Evolutionary conservation across 148 eudicot genomes (phyloP).

Genomic region (Cornus controversa): DNA sequence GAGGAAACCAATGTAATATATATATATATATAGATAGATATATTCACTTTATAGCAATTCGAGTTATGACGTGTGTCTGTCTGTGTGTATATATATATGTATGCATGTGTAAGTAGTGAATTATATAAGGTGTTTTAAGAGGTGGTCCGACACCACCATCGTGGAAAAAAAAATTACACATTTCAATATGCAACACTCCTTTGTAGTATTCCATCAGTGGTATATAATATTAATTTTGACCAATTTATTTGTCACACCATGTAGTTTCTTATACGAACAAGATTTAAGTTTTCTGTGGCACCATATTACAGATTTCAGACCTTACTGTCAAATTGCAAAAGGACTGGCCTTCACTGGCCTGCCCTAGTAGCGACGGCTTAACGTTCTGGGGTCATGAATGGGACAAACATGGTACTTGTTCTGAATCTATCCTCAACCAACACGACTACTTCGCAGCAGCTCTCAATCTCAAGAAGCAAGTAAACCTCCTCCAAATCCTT

Average conservation of each 20-base stretch:
- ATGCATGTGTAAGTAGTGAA: no score
- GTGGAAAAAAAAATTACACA: no score
- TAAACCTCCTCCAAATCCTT: slow-evolving; percentile 39
- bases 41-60: no score
- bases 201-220: no score
- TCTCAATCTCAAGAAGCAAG: slow-evolving; percentile 30
- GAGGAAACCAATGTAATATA: no score
- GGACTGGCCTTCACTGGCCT: slow-evolving; percentile 52
- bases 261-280: background rate
- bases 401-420: slow-evolving; percentile 61
- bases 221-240: no score
- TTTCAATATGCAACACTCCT: no score
- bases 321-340: slow-evolving; percentile 20
- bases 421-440: slow-evolving; percentile 37
- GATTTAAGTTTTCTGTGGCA: background rate
- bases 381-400: slow-evolving; percentile 61
- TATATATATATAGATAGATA: no score
- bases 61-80: no score
- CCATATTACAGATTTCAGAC: slow-evolving; percentile 19
- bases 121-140: no score
- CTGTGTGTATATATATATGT: no score
- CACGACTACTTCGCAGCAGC: slow-evolving; percentile 44
- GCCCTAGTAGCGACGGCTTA: slow-evolving; percentile 40
- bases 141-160: no score
- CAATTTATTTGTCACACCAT: background rate